Evolutionary conservation across 2,329 filamentous ascomycete species (phyloP), one percentile per base, ranked within the genome.

Genomic region (Beauveria brongniartii): DNA sequence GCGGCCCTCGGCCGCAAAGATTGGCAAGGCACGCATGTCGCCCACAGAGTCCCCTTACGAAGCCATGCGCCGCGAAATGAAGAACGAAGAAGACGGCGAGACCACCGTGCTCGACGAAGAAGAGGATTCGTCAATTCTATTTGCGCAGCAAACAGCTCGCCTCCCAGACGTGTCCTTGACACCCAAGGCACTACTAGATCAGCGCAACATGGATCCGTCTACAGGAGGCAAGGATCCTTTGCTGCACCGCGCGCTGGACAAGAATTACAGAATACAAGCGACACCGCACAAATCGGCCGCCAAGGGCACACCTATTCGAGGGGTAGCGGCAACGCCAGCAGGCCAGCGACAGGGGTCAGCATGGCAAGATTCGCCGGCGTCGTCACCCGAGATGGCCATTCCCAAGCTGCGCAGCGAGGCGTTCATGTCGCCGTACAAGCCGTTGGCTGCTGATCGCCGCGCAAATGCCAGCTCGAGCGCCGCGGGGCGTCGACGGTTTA

Each of bases 251-350:
- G 81, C 97, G n/a, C 84, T 96, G 5, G 92, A 97, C 78, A 97
- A 95, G 75, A 97, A 90, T 62, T 99, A 96, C 77, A 90, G 93
- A 37, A 82, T 99, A 26, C 91, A 95, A 73, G 91, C 93, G 6
- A 99, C 94, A 10, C 94, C 94, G 0, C 87, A 94, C 66, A 88
- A 86, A 68, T 70, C 71, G 3, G 66, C 73, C 3, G 68, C 72
- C 37, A 76, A 75, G 41, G 72, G 79, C 48, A 81, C 79, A 8
- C 79, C 80, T 1, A 69, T 79, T 58, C 80, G 79, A 63, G 71
- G 70, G 9, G 72, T 73, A 62, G 72, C 73, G 6, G 18, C 40
- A n/a, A 9, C 48, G 18, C n/a, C 57, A 10, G 34, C 47, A 2
- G 28, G 55, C 43, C 44, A 50, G 43, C 55, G 55, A 57, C 69